Conservation (phyloP, 768 basidiomycete genomes). For the Podaxis carcinomalis region DNA sequence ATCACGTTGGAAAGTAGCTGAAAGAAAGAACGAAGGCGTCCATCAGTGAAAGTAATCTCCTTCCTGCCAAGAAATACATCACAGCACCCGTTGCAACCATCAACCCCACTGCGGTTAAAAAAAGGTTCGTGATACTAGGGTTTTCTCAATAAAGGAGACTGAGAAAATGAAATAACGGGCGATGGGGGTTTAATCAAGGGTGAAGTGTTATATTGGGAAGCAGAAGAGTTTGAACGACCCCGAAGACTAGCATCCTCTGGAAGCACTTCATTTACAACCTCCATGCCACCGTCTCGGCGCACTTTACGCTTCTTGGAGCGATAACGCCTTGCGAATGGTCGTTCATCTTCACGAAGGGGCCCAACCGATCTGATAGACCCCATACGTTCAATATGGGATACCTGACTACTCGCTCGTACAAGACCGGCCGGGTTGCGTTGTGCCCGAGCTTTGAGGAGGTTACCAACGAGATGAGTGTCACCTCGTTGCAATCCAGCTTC, state of each 20-base stretch:
- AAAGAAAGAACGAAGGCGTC: not conserved
- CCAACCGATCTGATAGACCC: conserved; percentile 10
- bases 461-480: conserved; percentile 7
- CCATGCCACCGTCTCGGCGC: not conserved
- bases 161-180: not conserved
- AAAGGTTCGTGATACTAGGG: not conserved
- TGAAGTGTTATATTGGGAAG: not conserved
- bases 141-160: not conserved
- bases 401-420: conserved; percentile 1
- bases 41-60: not conserved
- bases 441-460: conserved; percentile 10
- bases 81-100: not conserved
- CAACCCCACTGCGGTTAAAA: not conserved
- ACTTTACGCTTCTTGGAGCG: not conserved
- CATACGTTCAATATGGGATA: conserved; percentile 10
- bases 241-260: not conserved
- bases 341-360: not conserved
- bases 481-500: not conserved
- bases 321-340: conserved; percentile 1
- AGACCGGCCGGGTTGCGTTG: conserved; percentile 8
- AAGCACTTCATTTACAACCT: not conserved
- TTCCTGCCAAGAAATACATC: not conserved
- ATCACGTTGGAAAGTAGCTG: not conserved
- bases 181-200: not conserved
- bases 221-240: not conserved